Evolutionary conservation across 1,139 yeast genomes (phyloP).

Genomic region (Suhomyces bribrorum): DNA sequence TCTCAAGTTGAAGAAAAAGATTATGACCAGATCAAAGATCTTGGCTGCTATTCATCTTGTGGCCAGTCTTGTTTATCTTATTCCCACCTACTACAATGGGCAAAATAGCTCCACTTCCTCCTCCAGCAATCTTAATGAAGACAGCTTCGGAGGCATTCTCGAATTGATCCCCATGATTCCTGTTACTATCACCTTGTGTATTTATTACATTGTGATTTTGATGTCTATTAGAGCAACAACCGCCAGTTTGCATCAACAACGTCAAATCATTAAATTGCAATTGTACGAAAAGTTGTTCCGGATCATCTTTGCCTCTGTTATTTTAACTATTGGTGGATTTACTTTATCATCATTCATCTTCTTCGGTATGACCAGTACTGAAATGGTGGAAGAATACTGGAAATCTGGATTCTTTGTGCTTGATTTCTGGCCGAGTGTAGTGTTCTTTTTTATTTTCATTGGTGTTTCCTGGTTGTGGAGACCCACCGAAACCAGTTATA

Average conservation of each 20-base stretch:
- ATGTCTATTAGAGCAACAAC: slow-evolving; percentile 75
- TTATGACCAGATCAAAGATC: slow-evolving; percentile 79
- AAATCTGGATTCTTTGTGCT: slow-evolving; percentile 83
- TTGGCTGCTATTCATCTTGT: slow-evolving; percentile 73
- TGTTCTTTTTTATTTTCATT: slow-evolving; percentile 81
- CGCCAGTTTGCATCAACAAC: slow-evolving; percentile 71
- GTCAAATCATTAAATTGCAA: slow-evolving; percentile 86
- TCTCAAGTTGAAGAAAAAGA: slow-evolving; percentile 73
- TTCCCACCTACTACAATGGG: slow-evolving; percentile 60
- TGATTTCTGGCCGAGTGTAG: slow-evolving; percentile 94
- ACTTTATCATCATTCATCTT: slow-evolving; percentile 69
- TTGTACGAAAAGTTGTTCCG: slow-evolving; percentile 82
- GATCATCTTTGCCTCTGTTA: slow-evolving; percentile 67
- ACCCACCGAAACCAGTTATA: slow-evolving; percentile 92
- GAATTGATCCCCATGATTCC: slow-evolving; percentile 61
- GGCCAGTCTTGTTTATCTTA: slow-evolving; percentile 65
- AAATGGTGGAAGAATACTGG: slow-evolving; percentile 88
- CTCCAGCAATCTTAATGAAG: slow-evolving; percentile 19
- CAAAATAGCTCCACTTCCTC: slow-evolving; percentile 37
- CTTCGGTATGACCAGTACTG: slow-evolving; percentile 71
- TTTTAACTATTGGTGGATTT: slow-evolving; percentile 56
- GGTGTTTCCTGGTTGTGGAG: slow-evolving; percentile 93
- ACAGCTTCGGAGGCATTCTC: slow-evolving; percentile 22
- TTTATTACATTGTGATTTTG: slow-evolving; percentile 75
- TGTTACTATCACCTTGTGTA: slow-evolving; percentile 64